Evolutionary conservation across 148 eudicot genomes (phyloP), one percentile per base, ranked within the genome.

Genomic region (Chenopodium berlandieri): DNA sequence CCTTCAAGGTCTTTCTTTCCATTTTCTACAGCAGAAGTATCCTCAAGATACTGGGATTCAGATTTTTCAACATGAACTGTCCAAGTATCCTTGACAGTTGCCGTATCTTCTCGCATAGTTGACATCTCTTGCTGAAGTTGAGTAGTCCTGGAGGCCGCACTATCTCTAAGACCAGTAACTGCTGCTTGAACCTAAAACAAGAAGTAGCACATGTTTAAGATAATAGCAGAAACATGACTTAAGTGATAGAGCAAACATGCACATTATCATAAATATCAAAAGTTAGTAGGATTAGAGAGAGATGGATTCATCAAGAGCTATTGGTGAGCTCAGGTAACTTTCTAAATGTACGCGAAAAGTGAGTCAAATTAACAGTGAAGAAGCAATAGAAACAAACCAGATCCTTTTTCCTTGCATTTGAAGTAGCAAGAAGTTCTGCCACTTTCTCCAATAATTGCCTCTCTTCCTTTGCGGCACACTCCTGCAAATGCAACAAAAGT

Each of bases 401-500:
- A 73, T 90, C 87, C 78, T 92, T 94, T 88, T 97, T 97, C 91
- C 98, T 87, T 71, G 92, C 90, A 90, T 97, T 97, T 81, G 99
- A 97, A 83, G 84, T 89, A 56, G 99, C 98, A 71, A 94, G 98
- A 82, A 97, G 88, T 83, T 97, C 97, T 32, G 97, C 98, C 71
- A 97, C 95, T 86, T 92, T 97, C 68, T 91, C 93, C 79, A 97
- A 81, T 78, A 97, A 82, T 87, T 94, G 91, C 70, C 50, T 90
- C 83, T 97, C 99, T 88, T 97, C 99, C 79, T 83, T 81, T 60
- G 95, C 97, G 84, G 98, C 97, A 89, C 92, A 97, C 68, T 97
- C 98, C 98, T 97, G 77, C 73, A 80, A 10, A 69, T 63, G 56
- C 13, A 65, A 69, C 68, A 46, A 22, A 50, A 82, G 20, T 37